Conservation (phyloP, 148 eudicot genomes). For the Silene conica region DNA sequence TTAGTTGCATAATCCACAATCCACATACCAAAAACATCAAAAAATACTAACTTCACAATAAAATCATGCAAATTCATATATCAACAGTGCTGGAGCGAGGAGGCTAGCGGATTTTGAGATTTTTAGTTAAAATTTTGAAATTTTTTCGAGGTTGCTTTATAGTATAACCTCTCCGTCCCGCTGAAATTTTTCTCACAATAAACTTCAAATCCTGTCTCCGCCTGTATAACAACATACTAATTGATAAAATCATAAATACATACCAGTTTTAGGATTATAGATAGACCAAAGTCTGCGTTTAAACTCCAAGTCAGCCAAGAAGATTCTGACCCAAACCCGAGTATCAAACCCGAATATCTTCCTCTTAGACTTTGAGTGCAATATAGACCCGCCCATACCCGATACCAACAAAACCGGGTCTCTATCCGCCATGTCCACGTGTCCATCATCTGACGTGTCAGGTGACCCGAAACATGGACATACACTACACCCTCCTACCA, state of each 20-base stretch:
- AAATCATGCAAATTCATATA: not conserved
- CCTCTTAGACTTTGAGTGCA: slow-evolving; percentile 57
- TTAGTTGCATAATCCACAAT: too few relatives aligned
- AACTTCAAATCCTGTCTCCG: too few relatives aligned
- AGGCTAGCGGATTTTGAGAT: too few relatives aligned
- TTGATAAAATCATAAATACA: not conserved
- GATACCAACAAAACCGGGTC: slow-evolving; percentile 69
- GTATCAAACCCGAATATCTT: slow-evolving; percentile 47
- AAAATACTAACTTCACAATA: not conserved
- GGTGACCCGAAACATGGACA: slow-evolving; percentile 41
- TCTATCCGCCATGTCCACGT: slow-evolving; percentile 33
- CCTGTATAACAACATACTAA: too few relatives aligned
- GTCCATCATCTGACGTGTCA: slow-evolving; percentile 28
- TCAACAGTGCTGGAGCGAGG: too few relatives aligned
- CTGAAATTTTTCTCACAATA: too few relatives aligned
- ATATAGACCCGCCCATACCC: slow-evolving; percentile 76
- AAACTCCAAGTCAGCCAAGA: slow-evolving; percentile 82
- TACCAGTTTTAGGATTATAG: slow-evolving; percentile 70
- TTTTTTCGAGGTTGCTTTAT: too few relatives aligned
- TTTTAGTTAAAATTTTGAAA: too few relatives aligned
- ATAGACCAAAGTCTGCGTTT: slow-evolving; percentile 67
- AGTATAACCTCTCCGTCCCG: too few relatives aligned
- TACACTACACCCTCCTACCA: slow-evolving; percentile 26
- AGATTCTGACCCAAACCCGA: slow-evolving; percentile 86
- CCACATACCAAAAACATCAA: not conserved